Evolutionary conservation across 2,329 filamentous ascomycete species (phyloP).

Genomic region (Fonsecaea pugnacius): DNA sequence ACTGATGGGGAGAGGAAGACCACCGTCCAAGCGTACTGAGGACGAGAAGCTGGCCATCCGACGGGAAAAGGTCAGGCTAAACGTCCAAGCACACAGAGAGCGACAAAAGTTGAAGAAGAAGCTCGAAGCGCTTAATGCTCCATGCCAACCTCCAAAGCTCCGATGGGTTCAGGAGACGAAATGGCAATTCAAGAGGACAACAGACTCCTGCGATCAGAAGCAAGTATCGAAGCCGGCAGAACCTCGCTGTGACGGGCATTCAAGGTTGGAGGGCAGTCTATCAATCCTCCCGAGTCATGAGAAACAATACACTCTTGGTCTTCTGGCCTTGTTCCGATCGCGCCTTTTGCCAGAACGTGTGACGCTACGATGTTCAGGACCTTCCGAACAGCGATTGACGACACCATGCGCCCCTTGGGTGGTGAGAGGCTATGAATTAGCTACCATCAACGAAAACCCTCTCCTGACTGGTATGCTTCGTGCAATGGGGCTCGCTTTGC

Average conservation of each 20-base stretch:
- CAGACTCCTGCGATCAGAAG: neutral
- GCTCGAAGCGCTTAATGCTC: slow-evolving; percentile 6
- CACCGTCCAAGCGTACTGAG: neutral
- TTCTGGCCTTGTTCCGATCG: slow-evolving; percentile 11
- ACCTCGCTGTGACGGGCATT: neutral
- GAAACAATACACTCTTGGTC: slow-evolving; percentile 10
- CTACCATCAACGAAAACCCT: slow-evolving; percentile 3
- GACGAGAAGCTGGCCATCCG: slow-evolving; percentile 6
- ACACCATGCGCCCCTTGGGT: slow-evolving; percentile 13
- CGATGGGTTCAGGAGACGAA: slow-evolving; percentile 12
- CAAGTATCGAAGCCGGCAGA: neutral
- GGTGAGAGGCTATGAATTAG: slow-evolving; percentile 5
- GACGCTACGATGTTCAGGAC: slow-evolving; percentile 1
- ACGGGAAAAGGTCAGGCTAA: slow-evolving; percentile 16
- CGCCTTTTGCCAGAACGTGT: slow-evolving; percentile 8
- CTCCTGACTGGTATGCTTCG: slow-evolving; percentile 4
- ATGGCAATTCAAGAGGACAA: neutral
- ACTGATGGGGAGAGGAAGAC: slow-evolving; percentile 5
- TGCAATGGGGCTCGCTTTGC: slow-evolving; percentile 4
- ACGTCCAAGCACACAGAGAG: slow-evolving; percentile 14
- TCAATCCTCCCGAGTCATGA: neutral
- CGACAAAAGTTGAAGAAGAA: slow-evolving; percentile 16
- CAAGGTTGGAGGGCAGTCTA: neutral
- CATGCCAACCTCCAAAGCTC: neutral
- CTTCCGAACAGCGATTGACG: slow-evolving; percentile 3